Base-by-base conservation (phyloP, 106 monocot species). In the Acorus calamus region DNA sequence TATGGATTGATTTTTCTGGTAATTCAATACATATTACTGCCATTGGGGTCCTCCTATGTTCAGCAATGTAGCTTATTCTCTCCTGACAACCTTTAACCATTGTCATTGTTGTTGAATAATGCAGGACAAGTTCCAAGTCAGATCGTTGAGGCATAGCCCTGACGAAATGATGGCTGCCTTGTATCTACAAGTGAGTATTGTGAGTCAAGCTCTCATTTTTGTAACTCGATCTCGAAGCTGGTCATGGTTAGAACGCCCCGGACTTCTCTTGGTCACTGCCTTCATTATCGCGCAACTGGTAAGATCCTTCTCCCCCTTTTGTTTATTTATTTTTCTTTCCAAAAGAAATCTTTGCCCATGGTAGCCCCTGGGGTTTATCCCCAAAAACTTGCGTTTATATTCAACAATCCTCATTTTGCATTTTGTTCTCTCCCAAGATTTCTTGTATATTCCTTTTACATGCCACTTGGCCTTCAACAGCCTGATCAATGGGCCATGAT, bases 171-270 rank as follows among this genome's bases (percentile, higher is more conserved):
- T 89, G 89, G 57, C 93, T 52, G 93, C 89, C 6, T 50, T 93
- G 28, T 93, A 93, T 70, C 72, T 93, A 48, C 93, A 93, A 89
- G 93, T 93, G 51, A 93, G 93, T 60, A 93, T 93, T 11, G 83
- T 93, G 49, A 93, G 93, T 53, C 93, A 93, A 75, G 93, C 93
- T 43, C 79, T 93, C 49, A 93, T 93, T 42, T 93, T 93, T 52
- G 93, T 93, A n/a, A 93, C 93, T 28, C 78, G 93, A 43, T 86
- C 93, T 60, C 83, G 93, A 11, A 83, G 93, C 63, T 93, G 93
- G 93, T 78, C 53, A 71, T 93, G 77, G 42, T 46, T 84, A 4
- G 93, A 93, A 66, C 83, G 93, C 49, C 93, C 93, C 7, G 93
- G 93, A 45, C 52, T 89, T 5, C 79, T 93, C 2, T 67, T 93